Base-by-base conservation (phyloP, 2,329 filamentous ascomycete species). In the Atkinsonella texensis region DNA sequence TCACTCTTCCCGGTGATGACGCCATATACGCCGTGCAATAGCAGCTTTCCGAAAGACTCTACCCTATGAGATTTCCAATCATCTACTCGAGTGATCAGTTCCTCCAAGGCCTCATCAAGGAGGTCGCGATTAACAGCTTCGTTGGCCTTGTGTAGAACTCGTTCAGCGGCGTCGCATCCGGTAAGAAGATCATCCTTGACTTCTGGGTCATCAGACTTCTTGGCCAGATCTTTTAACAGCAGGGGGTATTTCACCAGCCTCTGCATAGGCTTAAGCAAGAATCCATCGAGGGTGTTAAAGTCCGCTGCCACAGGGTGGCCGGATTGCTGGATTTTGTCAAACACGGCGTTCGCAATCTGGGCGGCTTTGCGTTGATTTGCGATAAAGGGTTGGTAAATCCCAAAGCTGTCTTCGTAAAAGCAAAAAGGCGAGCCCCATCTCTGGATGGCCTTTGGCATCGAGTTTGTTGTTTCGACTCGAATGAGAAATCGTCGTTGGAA, bases 51-150 rank as follows among this genome's bases (percentile, higher is more conserved):
- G 61, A 98, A 96, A n/a, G 85, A 81, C 55, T 94, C 87, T 31
- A 96, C 84, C 54, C 84, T 82, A 64, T 97, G 87, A 49, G 85
- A 87, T 68, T 96, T 97, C 93, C 93, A 98, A 65, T 98, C 93
- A 62, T 97, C 93, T 1, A 98, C 91, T 48, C 93, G 78, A 50
- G 71, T 71, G 54, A 85, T 83, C 28, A 98, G 75, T 54, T 97
- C 93, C 54, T 86, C 81, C 10, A 95, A 74, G 6, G 90, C 89
- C 62, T 93, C 87, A 47, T 85, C 80, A 49, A 94, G 76, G 49
- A 96, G 79, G 63, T 95, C 89, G 48, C 87, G 84, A 63, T 94
- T 87, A 44, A 98, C 89, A 4, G 90, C 91, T 53, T 90, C 85
- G 64, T 97, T 96, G 5, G 91, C 91, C 59, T 87, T 84, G 56